Evolutionary conservation across 2,329 filamentous ascomycete genomes (phyloP).

Genomic region (Dothidotthia symphoricarpi): DNA sequence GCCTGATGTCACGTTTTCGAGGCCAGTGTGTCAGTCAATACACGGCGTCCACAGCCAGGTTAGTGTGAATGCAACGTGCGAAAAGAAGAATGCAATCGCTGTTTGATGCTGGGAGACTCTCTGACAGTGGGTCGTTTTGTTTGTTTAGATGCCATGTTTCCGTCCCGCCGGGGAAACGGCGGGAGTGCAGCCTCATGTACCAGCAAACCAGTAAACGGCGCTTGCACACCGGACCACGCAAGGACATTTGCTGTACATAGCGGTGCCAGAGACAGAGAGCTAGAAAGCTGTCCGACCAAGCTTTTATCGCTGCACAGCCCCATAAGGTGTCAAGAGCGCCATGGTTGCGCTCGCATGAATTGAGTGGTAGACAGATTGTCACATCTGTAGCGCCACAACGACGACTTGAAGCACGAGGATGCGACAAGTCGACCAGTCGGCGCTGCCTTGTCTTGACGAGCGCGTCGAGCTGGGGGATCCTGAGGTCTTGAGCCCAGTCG

Average conservation of each 20-base stretch:
- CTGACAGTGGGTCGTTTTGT: slow-evolving; percentile 24
- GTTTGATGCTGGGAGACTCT: slow-evolving; percentile 15
- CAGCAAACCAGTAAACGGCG: no score
- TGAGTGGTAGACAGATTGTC: slow-evolving; percentile 19
- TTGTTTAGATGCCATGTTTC: slow-evolving; percentile 14
- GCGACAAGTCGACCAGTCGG: no score
- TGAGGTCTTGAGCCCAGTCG: no score
- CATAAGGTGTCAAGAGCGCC: slow-evolving; percentile 26
- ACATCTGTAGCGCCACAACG: slow-evolving; percentile 13
- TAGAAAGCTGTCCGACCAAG: slow-evolving; percentile 21
- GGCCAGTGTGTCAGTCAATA: slow-evolving; percentile 8
- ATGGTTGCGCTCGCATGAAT: slow-evolving; percentile 22
- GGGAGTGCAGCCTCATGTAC: no score
- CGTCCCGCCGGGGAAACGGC: slow-evolving; percentile 13
- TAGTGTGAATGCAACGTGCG: background rate
- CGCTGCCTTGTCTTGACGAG: no score
- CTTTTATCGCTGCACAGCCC: slow-evolving; percentile 16
- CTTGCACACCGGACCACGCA: background rate
- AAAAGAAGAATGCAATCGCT: slow-evolving; percentile 10
- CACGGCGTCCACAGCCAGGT: no score
- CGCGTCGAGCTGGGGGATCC: no score
- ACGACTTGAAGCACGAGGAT: background rate
- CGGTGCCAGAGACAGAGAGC: no score
- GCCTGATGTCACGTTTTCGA: slow-evolving; percentile 15
- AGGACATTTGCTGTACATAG: no score